Evolutionary conservation across 2,329 filamentous ascomycete species (phyloP).

Genomic region (Magnaporthiopsis rhizophila): DNA sequence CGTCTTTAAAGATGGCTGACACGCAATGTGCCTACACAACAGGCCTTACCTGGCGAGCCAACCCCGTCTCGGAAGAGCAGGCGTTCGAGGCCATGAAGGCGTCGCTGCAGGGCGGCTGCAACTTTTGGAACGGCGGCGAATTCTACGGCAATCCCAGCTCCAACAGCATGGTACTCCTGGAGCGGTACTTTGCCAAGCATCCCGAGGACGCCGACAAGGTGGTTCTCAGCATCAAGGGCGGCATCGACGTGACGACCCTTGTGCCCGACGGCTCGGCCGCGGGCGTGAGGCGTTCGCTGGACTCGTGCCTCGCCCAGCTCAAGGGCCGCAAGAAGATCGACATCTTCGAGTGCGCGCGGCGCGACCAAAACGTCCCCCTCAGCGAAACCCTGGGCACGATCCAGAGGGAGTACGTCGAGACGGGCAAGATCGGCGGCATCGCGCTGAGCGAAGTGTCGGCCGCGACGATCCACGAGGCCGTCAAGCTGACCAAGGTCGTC

Average conservation of each 20-base stretch:
- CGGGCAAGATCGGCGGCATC: conserved; percentile 42
- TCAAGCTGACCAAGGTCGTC: conserved; percentile 33
- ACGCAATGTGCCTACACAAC: neutral
- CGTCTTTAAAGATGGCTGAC: neutral
- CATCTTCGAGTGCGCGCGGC: conserved; percentile 50
- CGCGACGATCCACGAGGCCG: conserved; percentile 39
- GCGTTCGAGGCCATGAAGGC: conserved; percentile 48
- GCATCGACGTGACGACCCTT: conserved; percentile 55
- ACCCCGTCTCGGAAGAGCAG: conserved; percentile 34
- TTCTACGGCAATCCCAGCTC: conserved; percentile 54
- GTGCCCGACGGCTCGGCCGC: conserved; percentile 56
- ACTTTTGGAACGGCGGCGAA: conserved; percentile 55
- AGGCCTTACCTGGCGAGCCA: conserved; percentile 36
- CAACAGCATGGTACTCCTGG: conserved; percentile 51
- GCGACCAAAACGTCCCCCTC: conserved; percentile 41
- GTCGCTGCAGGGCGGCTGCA: conserved; percentile 34
- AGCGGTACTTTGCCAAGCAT: conserved; percentile 54
- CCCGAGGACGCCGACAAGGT: conserved; percentile 57
- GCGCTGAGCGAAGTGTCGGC: conserved; percentile 44
- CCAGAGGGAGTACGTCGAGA: conserved; percentile 40
- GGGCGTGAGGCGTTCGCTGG: conserved; percentile 47
- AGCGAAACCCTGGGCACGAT: conserved; percentile 34
- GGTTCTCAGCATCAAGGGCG: conserved; percentile 56
- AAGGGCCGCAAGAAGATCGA: conserved; percentile 53
- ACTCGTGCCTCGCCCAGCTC: conserved; percentile 43